Evolutionary conservation across 139 green algal genomes (phyloP).

Genomic region (Volvox reticuliferus): DNA sequence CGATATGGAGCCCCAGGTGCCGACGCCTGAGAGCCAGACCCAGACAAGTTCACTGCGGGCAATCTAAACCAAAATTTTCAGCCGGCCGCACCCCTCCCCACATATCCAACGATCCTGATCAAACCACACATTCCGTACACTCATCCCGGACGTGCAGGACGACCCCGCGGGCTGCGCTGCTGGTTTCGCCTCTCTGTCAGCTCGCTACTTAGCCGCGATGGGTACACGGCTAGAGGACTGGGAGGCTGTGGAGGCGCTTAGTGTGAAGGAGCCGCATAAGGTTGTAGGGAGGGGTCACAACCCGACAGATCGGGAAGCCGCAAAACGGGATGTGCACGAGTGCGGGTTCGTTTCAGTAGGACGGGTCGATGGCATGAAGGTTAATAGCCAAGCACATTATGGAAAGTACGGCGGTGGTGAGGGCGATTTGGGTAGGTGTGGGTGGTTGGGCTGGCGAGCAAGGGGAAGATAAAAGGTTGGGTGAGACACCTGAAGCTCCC

Average conservation of each 20-base stretch:
- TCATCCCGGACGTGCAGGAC: not conserved
- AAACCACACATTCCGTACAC: not conserved
- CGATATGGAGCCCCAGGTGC: too few species aligned
- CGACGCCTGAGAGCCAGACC: too few species aligned
- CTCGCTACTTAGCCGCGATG: constrained; percentile 51
- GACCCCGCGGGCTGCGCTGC: not conserved
- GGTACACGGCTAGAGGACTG: constrained; percentile 53
- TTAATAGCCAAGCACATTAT: too few species aligned
- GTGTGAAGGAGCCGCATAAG: not conserved
- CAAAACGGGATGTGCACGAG: too few species aligned
- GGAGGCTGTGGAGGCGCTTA: constrained; percentile 50
- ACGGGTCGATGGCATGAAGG: too few species aligned
- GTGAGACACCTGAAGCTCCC: too few species aligned
- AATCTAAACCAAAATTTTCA: not conserved
- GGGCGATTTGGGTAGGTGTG: not conserved
- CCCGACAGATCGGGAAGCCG: too few species aligned
- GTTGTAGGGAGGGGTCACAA: not conserved
- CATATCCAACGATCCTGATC: not conserved
- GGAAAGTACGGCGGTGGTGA: not conserved
- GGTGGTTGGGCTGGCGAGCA: not conserved
- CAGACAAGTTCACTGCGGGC: too few species aligned
- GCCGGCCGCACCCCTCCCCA: not conserved
- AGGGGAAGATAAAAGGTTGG: not conserved
- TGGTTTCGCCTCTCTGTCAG: not conserved
- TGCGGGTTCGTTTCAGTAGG: too few species aligned